Percentiles rank a stretch among this genome's conserved stretches.
Evolutionary conservation across 306 rosid genomes (phyloP).

Genomic region (Quercus suber): DNA sequence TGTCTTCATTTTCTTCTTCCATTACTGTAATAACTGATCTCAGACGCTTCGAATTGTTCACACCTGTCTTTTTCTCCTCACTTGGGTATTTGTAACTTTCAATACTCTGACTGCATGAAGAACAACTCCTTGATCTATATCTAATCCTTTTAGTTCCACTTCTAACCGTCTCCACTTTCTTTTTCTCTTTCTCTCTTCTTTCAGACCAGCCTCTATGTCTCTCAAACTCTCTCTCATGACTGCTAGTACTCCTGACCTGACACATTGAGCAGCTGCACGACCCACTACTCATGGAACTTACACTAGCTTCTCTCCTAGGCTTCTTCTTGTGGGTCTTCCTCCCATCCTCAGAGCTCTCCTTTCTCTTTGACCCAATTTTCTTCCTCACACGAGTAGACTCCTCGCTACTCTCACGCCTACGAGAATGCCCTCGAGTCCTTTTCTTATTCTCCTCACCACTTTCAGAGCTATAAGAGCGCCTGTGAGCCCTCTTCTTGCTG

Average conservation of each 20-base stretch:
- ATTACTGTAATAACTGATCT: slow-evolving; percentile 58
- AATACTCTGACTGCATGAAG: slow-evolving; percentile 33
- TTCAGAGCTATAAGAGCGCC: slow-evolving; percentile 19
- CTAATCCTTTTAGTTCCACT: slow-evolving; percentile 39
- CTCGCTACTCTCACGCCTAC: slow-evolving; percentile 44
- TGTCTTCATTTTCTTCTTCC: slow-evolving; percentile 35
- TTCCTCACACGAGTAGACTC: slow-evolving; percentile 46
- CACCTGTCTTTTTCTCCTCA: slow-evolving; percentile 32
- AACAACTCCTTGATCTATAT: slow-evolving; percentile 56
- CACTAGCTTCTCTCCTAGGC: slow-evolving; percentile 48
- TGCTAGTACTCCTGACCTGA: slow-evolving; percentile 34
- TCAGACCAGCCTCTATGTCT: slow-evolving; percentile 38
- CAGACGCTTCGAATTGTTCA: slow-evolving; percentile 47
- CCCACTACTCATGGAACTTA: slow-evolving; percentile 34
- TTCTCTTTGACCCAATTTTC: slow-evolving; percentile 57
- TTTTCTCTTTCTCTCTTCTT: slow-evolving; percentile 41
- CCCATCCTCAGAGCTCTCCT: slow-evolving; percentile 33
- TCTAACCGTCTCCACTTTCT: slow-evolving; percentile 33
- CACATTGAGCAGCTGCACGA: slow-evolving; percentile 54
- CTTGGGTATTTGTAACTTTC: slow-evolving; percentile 34
- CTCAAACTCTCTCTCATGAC: slow-evolving; percentile 38
- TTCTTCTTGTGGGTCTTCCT: slow-evolving; percentile 41
- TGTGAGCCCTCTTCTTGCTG: slow-evolving; percentile 50
- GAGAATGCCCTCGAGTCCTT: slow-evolving; percentile 42
- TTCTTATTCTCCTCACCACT: slow-evolving; percentile 47